Percentiles rank a stretch among this genome's conserved stretches.
These are phyloP conservation scores for Nepenthes mirabilis DNA, from an alignment of 148 eudicot species.

Conservation along the genomic window DNA sequence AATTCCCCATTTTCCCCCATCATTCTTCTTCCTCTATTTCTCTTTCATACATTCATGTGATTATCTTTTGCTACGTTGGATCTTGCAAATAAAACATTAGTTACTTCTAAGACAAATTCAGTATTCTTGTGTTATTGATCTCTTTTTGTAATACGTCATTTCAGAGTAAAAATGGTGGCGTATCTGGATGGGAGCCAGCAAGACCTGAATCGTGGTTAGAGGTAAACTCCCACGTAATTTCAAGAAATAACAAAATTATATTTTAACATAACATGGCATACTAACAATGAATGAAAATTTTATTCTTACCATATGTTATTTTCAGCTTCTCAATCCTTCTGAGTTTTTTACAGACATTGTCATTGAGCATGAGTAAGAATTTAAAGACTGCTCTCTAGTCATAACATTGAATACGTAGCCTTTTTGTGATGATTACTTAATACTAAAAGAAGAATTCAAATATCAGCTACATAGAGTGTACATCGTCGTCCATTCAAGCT, in stretches of 20 bases:
- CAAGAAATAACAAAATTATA: background rate
- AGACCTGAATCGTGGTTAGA: slow-evolving; percentile 31
- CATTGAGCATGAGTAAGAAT: slow-evolving; percentile 31
- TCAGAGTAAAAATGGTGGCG: slow-evolving; percentile 43
- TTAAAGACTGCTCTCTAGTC: background rate
- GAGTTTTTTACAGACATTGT: slow-evolving; percentile 38
- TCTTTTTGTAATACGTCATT: no score
- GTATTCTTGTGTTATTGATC: no score
- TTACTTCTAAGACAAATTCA: no score
- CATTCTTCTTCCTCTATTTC: background rate
- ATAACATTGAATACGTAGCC: no score
- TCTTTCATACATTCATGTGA: background rate
- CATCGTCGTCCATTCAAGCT: slow-evolving; percentile 20
- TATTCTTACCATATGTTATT: background rate
- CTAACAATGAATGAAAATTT: background rate
- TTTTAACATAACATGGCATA: background rate
- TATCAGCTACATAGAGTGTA: slow-evolving; percentile 37
- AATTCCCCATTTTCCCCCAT: background rate
- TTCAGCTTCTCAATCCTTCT: slow-evolving; percentile 42
- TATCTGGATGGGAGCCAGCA: slow-evolving; percentile 39
- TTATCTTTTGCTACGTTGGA: background rate
- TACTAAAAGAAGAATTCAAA: no score
- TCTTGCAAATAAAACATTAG: no score
- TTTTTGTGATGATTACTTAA: no score
- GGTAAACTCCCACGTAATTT: slow-evolving; percentile 12